phyloP scores from a whole-genome alignment of 2,329 filamentous ascomycete species.

The Ophiostoma tasmaniense region DNA sequence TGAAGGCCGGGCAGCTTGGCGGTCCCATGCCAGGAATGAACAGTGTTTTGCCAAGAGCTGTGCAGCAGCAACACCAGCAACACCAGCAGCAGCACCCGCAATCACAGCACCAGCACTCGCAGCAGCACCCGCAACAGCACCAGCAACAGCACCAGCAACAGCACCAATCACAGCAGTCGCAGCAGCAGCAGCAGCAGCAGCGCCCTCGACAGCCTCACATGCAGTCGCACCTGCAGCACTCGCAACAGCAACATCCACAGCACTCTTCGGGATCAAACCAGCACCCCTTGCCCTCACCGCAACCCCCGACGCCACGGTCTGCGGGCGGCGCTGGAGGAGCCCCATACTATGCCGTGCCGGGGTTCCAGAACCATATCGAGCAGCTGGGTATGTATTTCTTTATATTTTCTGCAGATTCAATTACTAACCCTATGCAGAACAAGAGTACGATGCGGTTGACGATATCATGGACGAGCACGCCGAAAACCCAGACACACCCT shows the following conservation, averaged over 20 bases:
- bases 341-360: conserved; percentile 69
- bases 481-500: conserved; percentile 51
- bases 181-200: conserved; percentile 16
- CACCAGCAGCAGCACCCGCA: conserved; percentile 23
- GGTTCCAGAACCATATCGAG: conserved; percentile 87
- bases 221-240: conserved; percentile 23
- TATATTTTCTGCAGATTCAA: too few species aligned
- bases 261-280: conserved; percentile 25
- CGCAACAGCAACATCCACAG: conserved; percentile 33
- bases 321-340: conserved; percentile 31
- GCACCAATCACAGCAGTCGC: conserved; percentile 19
- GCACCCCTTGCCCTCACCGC: conserved; percentile 22
- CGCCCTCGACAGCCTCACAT: conserved; percentile 12
- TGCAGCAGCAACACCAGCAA: conserved; percentile 26
- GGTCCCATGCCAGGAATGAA: conserved; percentile 20
- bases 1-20: conserved; percentile 31
- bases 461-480: conserved; percentile 82
- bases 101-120: conserved; percentile 29
- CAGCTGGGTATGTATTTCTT: conserved; percentile 72
- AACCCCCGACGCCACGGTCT: conserved; percentile 21
- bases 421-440: conserved; percentile 49
- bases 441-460: conserved; percentile 88
- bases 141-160: conserved; percentile 33
- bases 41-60: conserved; percentile 15
- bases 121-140: conserved; percentile 17